Base-by-base conservation (phyloP, 75 land plant genomes). In the Chamaecyparis obtusa region DNA sequence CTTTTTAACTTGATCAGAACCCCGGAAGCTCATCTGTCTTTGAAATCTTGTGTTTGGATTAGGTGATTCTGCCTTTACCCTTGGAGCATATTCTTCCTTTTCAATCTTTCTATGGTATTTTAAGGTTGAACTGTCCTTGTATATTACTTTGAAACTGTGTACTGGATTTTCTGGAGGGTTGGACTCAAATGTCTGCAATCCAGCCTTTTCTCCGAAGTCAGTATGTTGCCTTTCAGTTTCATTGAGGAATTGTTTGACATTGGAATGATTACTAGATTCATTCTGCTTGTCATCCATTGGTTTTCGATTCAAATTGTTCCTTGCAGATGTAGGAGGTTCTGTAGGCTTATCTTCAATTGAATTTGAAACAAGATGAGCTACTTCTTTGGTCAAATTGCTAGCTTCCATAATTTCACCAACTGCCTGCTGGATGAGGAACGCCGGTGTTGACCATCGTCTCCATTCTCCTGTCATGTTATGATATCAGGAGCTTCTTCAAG, bases 381-480 rank as follows among this genome's bases (percentile, higher is more conserved):
- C 86, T 69, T 93, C 89, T 85, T 86, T 91, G 13, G 94, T 90
- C 82, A 89, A 93, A 85, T 88, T 87, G 79, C 91, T 94, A 46
- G 95, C 91, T 76, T 89, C 89, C 64, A 91, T 88, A 14, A 94
- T 94, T 84, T 94, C 95, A 15, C 88, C 90, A 37, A 94, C 87
- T 43, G 95, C 93, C 85, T 94, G 94, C 21, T 90, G 89, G 6
- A 94, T 87, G 14, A 94, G 88, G 93, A 94, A 90, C 57, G 94
- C 94, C 2, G 95, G 94, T 39, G 93, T 76, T 2, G 95, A 94
- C 94, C 92, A 93, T 76, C 89, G 60, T 15, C 89, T 74, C 94
- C 94, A 93, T 57, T 93, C 95, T 43, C 89, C 94, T 94, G 90
- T 57, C 14, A 80, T 43, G 44, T 57, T 57, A 13, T 57, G 54